Conservation (phyloP, 129 eudicot genomes). For the Arctium lappa region DNA sequence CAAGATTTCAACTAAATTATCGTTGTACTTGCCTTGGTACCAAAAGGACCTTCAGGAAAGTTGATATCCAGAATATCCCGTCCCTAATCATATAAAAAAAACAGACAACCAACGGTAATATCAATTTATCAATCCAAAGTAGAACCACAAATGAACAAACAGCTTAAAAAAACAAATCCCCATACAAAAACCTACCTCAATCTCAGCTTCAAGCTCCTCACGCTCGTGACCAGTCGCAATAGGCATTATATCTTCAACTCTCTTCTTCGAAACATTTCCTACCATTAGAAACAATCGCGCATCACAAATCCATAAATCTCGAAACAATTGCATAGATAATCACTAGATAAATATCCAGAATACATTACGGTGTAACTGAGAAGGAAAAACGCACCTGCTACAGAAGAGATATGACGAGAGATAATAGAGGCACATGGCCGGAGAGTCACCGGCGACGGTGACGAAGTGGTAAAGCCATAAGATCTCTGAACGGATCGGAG, state of each 20-base stretch:
- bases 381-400: slow-evolving; percentile 37
- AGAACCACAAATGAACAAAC: neutral
- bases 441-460: slow-evolving; percentile 28
- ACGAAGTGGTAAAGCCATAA: slow-evolving; percentile 11
- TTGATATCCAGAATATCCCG: slow-evolving; percentile 40
- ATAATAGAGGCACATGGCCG: slow-evolving; percentile 30
- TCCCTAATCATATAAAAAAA: slow-evolving; percentile 31
- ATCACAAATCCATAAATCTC: neutral
- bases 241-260: slow-evolving; percentile 69
- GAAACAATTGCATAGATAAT: neutral
- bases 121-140: slow-evolving; percentile 3
- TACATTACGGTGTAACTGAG: neutral
- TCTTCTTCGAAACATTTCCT: slow-evolving; percentile 44
- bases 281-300: neutral
- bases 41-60: slow-evolving; percentile 61
- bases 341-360: neutral
- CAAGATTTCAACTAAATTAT: neutral
- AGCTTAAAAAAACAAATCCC: neutral
- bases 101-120: neutral
- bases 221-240: slow-evolving; percentile 85
- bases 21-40: slow-evolving; percentile 52
- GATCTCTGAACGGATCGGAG: slow-evolving; percentile 42
- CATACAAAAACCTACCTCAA: slow-evolving; percentile 32
- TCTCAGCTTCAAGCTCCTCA: slow-evolving; percentile 77
- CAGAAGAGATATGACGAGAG: slow-evolving; percentile 42